Evolutionary conservation across 768 basidiomycete genomes (phyloP).

Genomic region (Termitomyces sp.): DNA sequence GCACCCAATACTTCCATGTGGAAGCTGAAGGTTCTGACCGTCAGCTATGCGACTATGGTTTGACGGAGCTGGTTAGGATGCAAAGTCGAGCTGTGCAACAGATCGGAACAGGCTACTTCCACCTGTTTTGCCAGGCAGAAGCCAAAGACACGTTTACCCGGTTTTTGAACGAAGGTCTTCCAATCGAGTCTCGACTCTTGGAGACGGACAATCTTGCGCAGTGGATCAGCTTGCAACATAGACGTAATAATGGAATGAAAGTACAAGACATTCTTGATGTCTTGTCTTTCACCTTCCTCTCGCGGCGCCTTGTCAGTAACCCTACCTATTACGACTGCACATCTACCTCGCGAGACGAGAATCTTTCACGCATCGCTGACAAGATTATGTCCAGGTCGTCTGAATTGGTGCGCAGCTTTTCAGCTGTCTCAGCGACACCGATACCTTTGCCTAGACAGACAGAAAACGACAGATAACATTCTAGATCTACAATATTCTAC

Average conservation of each 20-base stretch:
- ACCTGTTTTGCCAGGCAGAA: conserved; percentile 89
- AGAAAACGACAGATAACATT: neutral
- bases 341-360: conserved; percentile 43
- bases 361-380: conserved; percentile 72
- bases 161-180: conserved; percentile 86
- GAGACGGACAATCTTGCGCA: conserved; percentile 43
- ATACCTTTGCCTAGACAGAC: neutral
- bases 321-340: conserved; percentile 79
- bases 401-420: conserved; percentile 1
- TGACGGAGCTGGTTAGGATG: conserved; percentile 87
- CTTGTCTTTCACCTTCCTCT: conserved; percentile 80
- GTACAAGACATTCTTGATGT: conserved; percentile 74
- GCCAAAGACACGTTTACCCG: conserved; percentile 76
- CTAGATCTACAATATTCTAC: conserved; percentile 5
- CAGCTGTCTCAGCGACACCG: neutral
- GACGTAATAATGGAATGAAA: conserved; percentile 34
- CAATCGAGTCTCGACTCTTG: conserved; percentile 78
- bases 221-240: conserved; percentile 45
- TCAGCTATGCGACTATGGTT: conserved; percentile 73
- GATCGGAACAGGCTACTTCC: conserved; percentile 60
- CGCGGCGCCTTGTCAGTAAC: conserved; percentile 68
- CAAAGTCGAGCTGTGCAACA: conserved; percentile 81
- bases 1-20: conserved; percentile 77
- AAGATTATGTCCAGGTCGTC: conserved; percentile 27
- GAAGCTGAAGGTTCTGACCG: conserved; percentile 50